Conservation (phyloP, 2,329 filamentous ascomycete genomes). For the Canariomyces notabilis region DNA sequence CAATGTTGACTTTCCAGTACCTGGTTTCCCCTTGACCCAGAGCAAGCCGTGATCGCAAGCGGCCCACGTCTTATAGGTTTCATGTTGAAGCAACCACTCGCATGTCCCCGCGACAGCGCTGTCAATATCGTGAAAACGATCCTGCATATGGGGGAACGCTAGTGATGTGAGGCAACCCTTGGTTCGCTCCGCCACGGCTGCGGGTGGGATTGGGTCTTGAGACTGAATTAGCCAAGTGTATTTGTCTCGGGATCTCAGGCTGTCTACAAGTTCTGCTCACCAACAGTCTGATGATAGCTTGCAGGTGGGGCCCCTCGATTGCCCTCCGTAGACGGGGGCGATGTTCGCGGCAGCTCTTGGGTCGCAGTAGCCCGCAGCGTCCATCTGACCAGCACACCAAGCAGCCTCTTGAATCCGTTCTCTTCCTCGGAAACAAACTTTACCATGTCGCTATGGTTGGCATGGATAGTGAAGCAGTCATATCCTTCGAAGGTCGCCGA, state of each 20-base stretch:
- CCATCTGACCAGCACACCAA: constrained; percentile 23
- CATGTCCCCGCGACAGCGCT: constrained; percentile 25
- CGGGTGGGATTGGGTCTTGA: constrained; percentile 3
- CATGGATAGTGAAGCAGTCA: constrained; percentile 26
- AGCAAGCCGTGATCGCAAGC: constrained; percentile 23
- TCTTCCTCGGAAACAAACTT: constrained; percentile 29
- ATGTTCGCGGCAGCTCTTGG: too few species aligned
- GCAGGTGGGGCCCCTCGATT: too few species aligned
- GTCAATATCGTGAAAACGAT: constrained; percentile 1
- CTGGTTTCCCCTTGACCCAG: constrained; percentile 39
- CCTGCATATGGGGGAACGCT: constrained; percentile 23
- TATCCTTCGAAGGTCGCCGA: constrained; percentile 31
- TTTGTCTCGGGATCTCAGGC: constrained; percentile 8
- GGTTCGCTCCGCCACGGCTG: too few species aligned
- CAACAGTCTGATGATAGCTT: too few species aligned
- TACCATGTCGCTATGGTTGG: constrained; percentile 32
- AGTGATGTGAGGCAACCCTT: constrained; percentile 31
- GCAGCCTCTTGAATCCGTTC: constrained; percentile 28
- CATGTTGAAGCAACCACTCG: constrained; percentile 30
- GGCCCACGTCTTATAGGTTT: constrained; percentile 17
- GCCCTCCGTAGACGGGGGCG: too few species aligned
- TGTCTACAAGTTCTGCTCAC: too few species aligned
- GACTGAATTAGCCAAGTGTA: constrained; percentile 12
- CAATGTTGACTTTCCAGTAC: constrained; percentile 38
- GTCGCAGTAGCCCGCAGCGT: too few species aligned